These are phyloP conservation scores for Eimeria sp. DNA, from an alignment of 169 alveolate species.

Conservation along the genomic window DNA sequence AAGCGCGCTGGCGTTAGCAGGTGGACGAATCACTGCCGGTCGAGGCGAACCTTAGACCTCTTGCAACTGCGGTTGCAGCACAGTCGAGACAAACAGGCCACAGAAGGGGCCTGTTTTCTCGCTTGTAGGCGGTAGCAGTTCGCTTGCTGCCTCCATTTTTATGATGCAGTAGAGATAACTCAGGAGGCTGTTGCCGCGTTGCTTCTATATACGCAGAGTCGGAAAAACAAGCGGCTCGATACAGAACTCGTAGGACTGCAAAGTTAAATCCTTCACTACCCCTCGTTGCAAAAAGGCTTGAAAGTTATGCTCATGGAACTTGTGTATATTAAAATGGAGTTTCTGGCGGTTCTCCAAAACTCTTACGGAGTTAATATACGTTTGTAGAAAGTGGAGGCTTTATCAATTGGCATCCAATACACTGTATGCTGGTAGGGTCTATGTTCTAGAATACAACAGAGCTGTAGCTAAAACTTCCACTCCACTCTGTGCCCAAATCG, in stretches of 20 bases:
- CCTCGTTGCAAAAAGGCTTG: not conserved
- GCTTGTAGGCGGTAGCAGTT: not conserved
- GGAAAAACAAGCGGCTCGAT: not conserved
- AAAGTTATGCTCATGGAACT: not conserved
- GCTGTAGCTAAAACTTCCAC: too few relatives aligned
- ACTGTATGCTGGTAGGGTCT: too few relatives aligned
- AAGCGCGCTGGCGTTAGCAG: not conserved
- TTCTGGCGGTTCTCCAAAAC: too few relatives aligned
- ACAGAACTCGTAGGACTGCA: not conserved
- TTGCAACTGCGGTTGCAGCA: not conserved
- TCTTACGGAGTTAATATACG: too few relatives aligned
- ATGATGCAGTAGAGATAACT: not conserved
- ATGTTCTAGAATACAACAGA: too few relatives aligned
- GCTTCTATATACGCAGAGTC: not conserved
- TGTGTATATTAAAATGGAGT: not conserved
- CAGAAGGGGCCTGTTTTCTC: not conserved
- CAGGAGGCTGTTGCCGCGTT: not conserved
- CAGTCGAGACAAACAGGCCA: not conserved
- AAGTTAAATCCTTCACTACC: not conserved
- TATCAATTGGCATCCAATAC: too few relatives aligned
- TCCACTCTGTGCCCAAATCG: too few relatives aligned
- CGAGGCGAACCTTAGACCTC: not conserved
- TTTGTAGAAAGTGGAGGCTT: too few relatives aligned
- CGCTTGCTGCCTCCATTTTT: not conserved
- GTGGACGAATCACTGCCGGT: not conserved